Percentiles rank a stretch among this genome's conserved stretches.
Evolutionary conservation across 495 filamentous ascomycete genomes (phyloP).

Genomic region (Aspergillus avenaceus): DNA sequence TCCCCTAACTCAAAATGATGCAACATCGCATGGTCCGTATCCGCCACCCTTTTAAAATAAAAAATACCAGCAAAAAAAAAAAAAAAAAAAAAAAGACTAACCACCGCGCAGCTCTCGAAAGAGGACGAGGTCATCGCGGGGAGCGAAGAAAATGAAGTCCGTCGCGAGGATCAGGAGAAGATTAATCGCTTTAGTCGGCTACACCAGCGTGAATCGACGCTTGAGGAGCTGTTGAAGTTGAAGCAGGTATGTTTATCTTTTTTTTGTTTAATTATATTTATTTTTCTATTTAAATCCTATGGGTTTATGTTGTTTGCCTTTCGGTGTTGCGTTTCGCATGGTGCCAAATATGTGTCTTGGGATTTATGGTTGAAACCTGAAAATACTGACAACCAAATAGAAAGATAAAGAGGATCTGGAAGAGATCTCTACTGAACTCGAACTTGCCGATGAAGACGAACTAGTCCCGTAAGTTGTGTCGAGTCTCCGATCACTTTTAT

Average conservation of each 20-base stretch:
- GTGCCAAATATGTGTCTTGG: background rate
- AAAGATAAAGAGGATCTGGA: constrained; percentile 98
- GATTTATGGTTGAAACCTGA: background rate
- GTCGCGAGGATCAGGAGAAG: constrained; percentile 94
- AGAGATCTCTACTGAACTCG: constrained; percentile 84
- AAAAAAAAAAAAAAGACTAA: background rate
- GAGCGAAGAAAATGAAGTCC: constrained; percentile 81
- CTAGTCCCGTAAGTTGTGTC: constrained; percentile 66
- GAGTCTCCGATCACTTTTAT: constrained; percentile 1
- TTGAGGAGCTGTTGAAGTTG: constrained; percentile 76
- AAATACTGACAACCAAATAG: too few species aligned
- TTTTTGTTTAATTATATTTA: background rate
- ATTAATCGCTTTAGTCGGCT: constrained; percentile 97
- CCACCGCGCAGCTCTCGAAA: constrained; percentile 68
- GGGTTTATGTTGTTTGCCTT: background rate
- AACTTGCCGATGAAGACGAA: constrained; percentile 94
- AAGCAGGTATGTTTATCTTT: constrained; percentile 62
- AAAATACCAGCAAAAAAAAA: constrained; percentile 3
- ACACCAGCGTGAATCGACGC: constrained; percentile 72
- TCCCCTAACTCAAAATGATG: constrained; percentile 30
- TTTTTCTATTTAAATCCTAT: background rate
- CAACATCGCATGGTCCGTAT: constrained; percentile 39
- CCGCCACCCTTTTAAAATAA: constrained; percentile 1
- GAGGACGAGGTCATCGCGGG: constrained; percentile 75
- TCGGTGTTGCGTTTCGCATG: background rate